Conservation (phyloP, 1,284 basidiomycete genomes). For the Ceratobasidium sp. region DNA sequence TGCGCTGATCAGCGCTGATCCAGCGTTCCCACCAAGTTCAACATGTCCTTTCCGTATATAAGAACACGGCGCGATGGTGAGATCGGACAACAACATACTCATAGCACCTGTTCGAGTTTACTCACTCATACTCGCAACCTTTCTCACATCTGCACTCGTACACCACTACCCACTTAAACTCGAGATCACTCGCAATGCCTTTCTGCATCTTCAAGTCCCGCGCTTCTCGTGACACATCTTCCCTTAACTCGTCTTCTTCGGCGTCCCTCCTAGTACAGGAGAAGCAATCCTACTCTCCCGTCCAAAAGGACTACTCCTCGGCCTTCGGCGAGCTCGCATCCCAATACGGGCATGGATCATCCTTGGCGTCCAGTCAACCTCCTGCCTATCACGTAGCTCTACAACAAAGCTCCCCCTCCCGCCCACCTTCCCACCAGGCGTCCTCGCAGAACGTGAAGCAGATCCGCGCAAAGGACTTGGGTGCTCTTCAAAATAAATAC, state of each 20-base stretch:
- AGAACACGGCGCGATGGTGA: background rate
- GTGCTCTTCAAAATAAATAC: conserved; percentile 31
- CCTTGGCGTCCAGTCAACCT: background rate
- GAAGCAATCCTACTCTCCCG: conserved; percentile 14
- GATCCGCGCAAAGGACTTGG: conserved; percentile 31
- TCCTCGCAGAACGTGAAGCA: background rate
- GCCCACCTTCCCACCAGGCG: background rate
- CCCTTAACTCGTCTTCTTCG: background rate
- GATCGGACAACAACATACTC: background rate
- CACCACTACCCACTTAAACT: conserved; percentile 6
- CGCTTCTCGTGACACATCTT: background rate
- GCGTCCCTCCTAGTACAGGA: conserved; percentile 24
- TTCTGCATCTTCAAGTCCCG: conserved; percentile 34
- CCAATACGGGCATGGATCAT: conserved; percentile 13
- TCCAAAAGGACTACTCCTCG: conserved; percentile 31
- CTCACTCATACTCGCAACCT: background rate
- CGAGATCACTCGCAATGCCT: conserved; percentile 33
- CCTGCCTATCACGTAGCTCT: conserved; percentile 8
- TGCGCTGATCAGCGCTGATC: conserved; percentile 16
- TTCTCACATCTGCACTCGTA: background rate
- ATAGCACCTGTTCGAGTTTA: background rate
- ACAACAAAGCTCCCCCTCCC: background rate
- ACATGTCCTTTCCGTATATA: background rate
- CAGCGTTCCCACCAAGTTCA: background rate
- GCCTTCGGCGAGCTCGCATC: conserved; percentile 39